These are phyloP conservation scores for Lactarius indigo DNA, from an alignment of 768 basidiomycete genomes.

Conservation along the genomic window DNA sequence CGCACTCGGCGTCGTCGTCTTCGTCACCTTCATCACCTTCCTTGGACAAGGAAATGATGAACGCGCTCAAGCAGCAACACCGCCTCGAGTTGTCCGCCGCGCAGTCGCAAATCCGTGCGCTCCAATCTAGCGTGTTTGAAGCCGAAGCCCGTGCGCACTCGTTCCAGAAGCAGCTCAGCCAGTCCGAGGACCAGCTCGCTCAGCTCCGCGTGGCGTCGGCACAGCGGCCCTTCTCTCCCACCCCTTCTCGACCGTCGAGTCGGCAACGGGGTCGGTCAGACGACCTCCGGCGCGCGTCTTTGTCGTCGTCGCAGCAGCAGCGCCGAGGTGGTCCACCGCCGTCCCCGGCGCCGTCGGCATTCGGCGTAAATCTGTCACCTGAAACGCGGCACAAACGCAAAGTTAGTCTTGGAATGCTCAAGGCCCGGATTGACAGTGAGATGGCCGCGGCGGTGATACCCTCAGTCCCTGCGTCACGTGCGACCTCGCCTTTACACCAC, in stretches of 20 bases:
- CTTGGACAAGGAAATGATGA: slow-evolving; percentile 71
- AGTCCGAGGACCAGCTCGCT: slow-evolving; percentile 64
- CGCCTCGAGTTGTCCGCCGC: slow-evolving; percentile 76
- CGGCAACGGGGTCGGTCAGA: slow-evolving; percentile 39
- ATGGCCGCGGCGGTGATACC: slow-evolving; percentile 39
- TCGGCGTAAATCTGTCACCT: slow-evolving; percentile 57
- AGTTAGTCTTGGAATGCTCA: slow-evolving; percentile 84
- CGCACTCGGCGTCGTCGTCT: slow-evolving; percentile 32
- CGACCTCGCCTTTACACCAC: slow-evolving; percentile 44
- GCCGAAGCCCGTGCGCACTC: slow-evolving; percentile 65
- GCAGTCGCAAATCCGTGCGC: slow-evolving; percentile 71
- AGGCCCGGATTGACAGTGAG: slow-evolving; percentile 86
- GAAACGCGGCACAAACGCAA: slow-evolving; percentile 80
- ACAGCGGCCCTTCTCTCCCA: slow-evolving; percentile 43
- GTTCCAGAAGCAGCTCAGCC: slow-evolving; percentile 61
- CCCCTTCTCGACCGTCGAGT: slow-evolving; percentile 46
- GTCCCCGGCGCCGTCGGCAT: slow-evolving; percentile 31
- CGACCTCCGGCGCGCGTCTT: slow-evolving; percentile 36
- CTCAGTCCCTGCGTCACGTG: slow-evolving; percentile 47
- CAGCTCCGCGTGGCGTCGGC: slow-evolving; percentile 44
- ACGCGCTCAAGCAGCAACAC: slow-evolving; percentile 69
- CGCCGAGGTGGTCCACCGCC: slow-evolving; percentile 34
- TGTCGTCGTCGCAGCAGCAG: slow-evolving; percentile 32
- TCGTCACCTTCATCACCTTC: slow-evolving; percentile 35
- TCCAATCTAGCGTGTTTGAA: slow-evolving; percentile 71